Base-by-base conservation (phyloP, 1,284 basidiomycete genomes). In the Cutaneotrichosporon arboriforme region DNA sequence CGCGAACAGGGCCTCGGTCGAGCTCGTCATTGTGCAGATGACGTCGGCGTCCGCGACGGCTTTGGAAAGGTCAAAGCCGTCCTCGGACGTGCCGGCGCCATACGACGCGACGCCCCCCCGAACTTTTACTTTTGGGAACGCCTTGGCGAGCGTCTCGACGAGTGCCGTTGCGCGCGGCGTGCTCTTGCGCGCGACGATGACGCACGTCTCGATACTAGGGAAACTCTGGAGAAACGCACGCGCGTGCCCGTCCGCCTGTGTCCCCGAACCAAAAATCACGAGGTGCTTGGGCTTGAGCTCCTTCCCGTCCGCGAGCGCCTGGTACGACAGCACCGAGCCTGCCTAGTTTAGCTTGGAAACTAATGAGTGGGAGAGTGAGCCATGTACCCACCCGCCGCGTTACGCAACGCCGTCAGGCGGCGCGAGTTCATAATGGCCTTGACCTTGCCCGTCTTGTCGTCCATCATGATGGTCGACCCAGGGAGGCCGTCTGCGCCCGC, bases 351-450 rank as follows among this genome's bases (percentile, higher is more conserved):
- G 49, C 23, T n/a, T 15, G 12, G 40, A 9, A 8, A 35, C 9
- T 15, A 35, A 35, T 35, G 33, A 35, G 8, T 10, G 17, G 13
- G 40, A 8, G 17, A 17, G 14, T 21, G 14, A 9, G 10, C n/a
- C n/a, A n/a, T n/a, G 35, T 15, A 73, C 81, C 54, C 62, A 84
- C 88, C 86, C 59, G 85, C 86, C 44, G 87, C 88, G 52, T 86
- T 93, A 43, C 90, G 72, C 41, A 90, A 69, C 2, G 88, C 86
- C 1, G 90, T 92, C 55, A 93, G 72, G 36, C 77, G 78, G 38
- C 84, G 77, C 2, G 90, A 84, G 64, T 92, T 91, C 22, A 92
- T 75, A 14, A 92, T 73, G 0, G 86, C 88, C 58, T 79, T 83
- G 10, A 84, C 80, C 3, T 75, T 73, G 2, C 89, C 90, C 0